phyloP scores from a whole-genome alignment of 2,329 filamentous ascomycete genomes.

The Colletotrichum magnum region DNA sequence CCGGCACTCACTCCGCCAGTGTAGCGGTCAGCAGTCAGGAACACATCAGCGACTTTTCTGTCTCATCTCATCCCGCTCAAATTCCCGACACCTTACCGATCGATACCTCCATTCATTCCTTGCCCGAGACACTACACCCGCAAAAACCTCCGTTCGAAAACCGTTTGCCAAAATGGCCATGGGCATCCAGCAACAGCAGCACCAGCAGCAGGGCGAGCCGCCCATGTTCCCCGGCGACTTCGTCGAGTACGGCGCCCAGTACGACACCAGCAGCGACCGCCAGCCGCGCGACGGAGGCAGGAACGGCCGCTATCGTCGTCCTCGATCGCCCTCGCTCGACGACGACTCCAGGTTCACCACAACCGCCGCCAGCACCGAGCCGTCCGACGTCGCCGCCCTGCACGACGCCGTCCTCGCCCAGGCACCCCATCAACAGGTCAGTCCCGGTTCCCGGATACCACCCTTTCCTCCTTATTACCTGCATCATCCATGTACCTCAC shows the following conservation, averaged over 20 bases:
- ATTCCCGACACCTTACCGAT: background rate
- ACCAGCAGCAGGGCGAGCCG: slow-evolving; percentile 33
- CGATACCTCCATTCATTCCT: background rate
- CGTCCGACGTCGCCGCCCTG: slow-evolving; percentile 23
- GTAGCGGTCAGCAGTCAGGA: no score
- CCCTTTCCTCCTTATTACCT: no score
- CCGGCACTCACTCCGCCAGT: no score
- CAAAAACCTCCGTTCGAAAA: background rate
- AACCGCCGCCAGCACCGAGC: slow-evolving; percentile 19
- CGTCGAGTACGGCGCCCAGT: slow-evolving; percentile 34
- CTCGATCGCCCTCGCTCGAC: slow-evolving; percentile 37
- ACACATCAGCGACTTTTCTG: no score
- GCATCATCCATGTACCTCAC: background rate
- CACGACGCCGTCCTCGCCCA: slow-evolving; percentile 40
- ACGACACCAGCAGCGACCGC: slow-evolving; percentile 33
- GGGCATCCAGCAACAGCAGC: slow-evolving; percentile 35
- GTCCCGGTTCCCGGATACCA: background rate
- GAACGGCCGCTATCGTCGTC: slow-evolving; percentile 36
- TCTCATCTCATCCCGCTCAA: no score
- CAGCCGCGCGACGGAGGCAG: slow-evolving; percentile 25
- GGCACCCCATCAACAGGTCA: slow-evolving; percentile 34
- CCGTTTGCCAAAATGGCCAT: slow-evolving; percentile 33
- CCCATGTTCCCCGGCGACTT: slow-evolving; percentile 38
- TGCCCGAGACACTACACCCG: background rate
- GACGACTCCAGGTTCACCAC: slow-evolving; percentile 38